A percentile compares a stretch with the other conserved stretches of the same genome.
These are phyloP conservation scores for Kalmusia sp. DNA, from an alignment of 2,329 filamentous ascomycete species.

Conservation along the genomic window DNA sequence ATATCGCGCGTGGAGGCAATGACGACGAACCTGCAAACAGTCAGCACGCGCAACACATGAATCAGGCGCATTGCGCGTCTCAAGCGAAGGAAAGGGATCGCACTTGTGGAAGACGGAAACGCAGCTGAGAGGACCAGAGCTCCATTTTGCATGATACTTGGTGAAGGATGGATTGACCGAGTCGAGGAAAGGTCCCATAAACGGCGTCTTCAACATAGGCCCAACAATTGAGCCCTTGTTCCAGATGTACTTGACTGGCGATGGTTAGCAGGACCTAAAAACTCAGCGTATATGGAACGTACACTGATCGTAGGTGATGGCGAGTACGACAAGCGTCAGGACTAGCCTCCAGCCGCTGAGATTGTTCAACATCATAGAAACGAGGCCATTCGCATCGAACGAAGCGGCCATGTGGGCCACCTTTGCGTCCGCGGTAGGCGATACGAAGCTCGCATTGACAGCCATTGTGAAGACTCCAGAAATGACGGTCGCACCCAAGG, in stretches of 20 bases:
- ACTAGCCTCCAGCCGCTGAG: slow-evolving; percentile 37
- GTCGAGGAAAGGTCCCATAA: slow-evolving; percentile 89
- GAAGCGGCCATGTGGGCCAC: slow-evolving; percentile 38
- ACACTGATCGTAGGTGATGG: slow-evolving; percentile 91
- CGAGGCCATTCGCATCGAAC: slow-evolving; percentile 37
- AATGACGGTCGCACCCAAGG: not conserved
- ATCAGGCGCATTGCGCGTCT: slow-evolving; percentile 8
- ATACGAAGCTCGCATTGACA: slow-evolving; percentile 48
- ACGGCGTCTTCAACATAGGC: slow-evolving; percentile 56
- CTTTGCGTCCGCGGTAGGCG: slow-evolving; percentile 49
- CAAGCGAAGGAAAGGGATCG: slow-evolving; percentile 4
- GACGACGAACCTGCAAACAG: slow-evolving; percentile 79
- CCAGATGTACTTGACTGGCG: slow-evolving; percentile 59
- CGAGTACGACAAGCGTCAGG: slow-evolving; percentile 72
- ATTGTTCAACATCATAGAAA: slow-evolving; percentile 40
- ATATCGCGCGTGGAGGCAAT: slow-evolving; percentile 95
- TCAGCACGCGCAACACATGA: slow-evolving; percentile 20
- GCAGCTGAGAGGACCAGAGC: slow-evolving; percentile 88
- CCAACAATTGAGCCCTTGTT: slow-evolving; percentile 56
- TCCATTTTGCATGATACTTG: slow-evolving; percentile 91
- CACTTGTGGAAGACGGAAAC: slow-evolving; percentile 99
- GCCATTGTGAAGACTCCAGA: slow-evolving; percentile 29
- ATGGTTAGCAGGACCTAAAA: slow-evolving; percentile 41
- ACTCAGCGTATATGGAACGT: slow-evolving; percentile 48
- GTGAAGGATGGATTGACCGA: slow-evolving; percentile 91